Base-by-base conservation (phyloP, 345 rosid genomes). In the Alliaria petiolata region DNA sequence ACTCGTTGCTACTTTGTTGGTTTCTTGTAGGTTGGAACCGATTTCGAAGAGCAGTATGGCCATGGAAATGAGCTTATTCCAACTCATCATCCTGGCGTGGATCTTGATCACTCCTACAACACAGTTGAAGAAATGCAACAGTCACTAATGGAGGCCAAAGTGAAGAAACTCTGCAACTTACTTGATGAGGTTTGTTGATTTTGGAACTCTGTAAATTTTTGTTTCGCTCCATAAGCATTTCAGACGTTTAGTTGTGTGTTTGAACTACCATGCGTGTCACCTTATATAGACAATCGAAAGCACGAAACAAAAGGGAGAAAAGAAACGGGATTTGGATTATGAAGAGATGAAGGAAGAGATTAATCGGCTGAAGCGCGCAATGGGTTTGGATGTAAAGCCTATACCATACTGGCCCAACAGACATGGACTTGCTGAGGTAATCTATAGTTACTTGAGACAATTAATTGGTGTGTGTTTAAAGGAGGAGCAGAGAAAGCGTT, bases 301-400 rank as follows among this genome's bases (percentile, higher is more conserved):
- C 40, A 90, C 98, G 65, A 87, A 84, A 70, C 85, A 90, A 69
- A 90, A 93, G 78, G 78, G 89, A 28, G 87, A 80, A 78, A 93
- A 93, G 88, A 93, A 90, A 81, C 97, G 90, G 72, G 95, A 97
- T 2, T 61, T 89, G 85, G 87, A 89, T 0, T 90, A 85, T 36
- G 97, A 93, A 77, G 98, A 93, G 81, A 89, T 90, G 88, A 93
- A 90, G 78, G 90, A 85, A 60, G 98, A 93, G 66, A n/a, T n/a
- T n/a, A 6, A 6, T 34, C 36, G 1, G 8, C 36, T 34, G 36
- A 7, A 34, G n/a, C n/a, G n/a, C n/a, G n/a, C n/a, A n/a, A n/a
- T n/a, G 38, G 38, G 38, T 34, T 34, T 9, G 38, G 38, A 34
- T 34, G 38, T 9, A 3, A 34, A 34, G 11, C 38, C 38, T 34